These are phyloP conservation scores for Kurtzmaniella cleridarum DNA, from an alignment of 805 yeast genomes.

Conservation along the genomic window DNA sequence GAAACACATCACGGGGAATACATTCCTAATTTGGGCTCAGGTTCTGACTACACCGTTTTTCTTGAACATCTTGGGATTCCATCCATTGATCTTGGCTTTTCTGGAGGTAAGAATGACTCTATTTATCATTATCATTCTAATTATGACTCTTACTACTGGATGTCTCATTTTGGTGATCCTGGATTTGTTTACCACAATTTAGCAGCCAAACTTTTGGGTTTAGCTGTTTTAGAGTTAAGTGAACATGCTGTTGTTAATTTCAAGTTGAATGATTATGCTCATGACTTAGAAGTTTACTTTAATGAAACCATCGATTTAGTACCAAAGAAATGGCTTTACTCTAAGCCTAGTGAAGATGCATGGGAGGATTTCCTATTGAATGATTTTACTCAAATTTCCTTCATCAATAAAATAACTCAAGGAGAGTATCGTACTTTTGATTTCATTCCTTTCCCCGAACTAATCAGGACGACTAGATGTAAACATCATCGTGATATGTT, in stretches of 20 bases:
- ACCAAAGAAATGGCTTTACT: constrained; percentile 30
- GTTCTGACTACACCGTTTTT: constrained; percentile 53
- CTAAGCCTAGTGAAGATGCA: constrained; percentile 12
- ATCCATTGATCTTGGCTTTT: constrained; percentile 44
- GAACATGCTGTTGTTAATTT: constrained; percentile 55
- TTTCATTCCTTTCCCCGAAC: constrained; percentile 16
- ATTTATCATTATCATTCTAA: constrained; percentile 54
- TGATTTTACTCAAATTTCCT: constrained; percentile 12
- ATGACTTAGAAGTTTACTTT: constrained; percentile 34
- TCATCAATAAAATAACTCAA: constrained; percentile 11
- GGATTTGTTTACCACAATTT: constrained; percentile 49
- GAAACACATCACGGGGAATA: constrained; percentile 20
- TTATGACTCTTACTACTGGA: constrained; percentile 56
- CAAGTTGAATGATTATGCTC: constrained; percentile 43
- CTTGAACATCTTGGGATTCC: constrained; percentile 68
- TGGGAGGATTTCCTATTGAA: constrained; percentile 11
- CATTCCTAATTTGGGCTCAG: constrained; percentile 41
- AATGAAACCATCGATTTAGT: constrained; percentile 18
- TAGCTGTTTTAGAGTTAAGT: constrained; percentile 46
- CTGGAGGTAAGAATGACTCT: constrained; percentile 35
- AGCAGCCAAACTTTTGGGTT: constrained; percentile 55
- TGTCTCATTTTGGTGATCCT: constrained; percentile 47
- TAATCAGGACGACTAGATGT: constrained; percentile 7
- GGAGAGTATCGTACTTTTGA: constrained; percentile 12
- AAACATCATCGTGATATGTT: constrained; percentile 7